Conservation (phyloP, 768 basidiomycete species). For the Xerocomus brunneocitrinus region DNA sequence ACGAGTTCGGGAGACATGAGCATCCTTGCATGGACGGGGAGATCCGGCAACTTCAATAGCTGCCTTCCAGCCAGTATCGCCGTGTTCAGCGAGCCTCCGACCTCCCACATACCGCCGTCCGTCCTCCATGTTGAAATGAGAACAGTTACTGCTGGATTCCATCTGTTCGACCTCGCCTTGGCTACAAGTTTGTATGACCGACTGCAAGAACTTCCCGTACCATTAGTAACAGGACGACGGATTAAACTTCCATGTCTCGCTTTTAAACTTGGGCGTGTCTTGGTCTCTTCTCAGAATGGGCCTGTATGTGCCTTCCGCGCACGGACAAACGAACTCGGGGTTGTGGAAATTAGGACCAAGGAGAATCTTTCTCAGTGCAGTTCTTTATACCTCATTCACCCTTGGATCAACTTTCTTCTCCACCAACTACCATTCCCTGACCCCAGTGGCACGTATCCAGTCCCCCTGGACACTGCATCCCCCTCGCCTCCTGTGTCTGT, state of each 20-base stretch:
- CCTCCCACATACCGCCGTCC: background rate
- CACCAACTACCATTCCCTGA: background rate
- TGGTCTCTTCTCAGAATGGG: background rate
- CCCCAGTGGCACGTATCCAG: background rate
- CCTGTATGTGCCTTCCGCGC: background rate
- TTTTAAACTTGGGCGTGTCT: slow-evolving; percentile 1
- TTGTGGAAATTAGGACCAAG: slow-evolving; percentile 7
- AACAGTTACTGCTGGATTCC: background rate
- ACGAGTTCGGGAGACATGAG: background rate
- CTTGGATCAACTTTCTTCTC: slow-evolving; percentile 12
- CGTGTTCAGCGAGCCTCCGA: background rate
- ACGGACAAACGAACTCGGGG: background rate
- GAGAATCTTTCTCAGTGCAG: slow-evolving; percentile 4
- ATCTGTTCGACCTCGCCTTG: too few relatives aligned
- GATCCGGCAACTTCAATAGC: background rate
- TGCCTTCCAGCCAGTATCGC: background rate
- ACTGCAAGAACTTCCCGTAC: background rate
- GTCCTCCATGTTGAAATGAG: background rate
- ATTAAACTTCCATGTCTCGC: slow-evolving; percentile 8
- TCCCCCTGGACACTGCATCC: background rate
- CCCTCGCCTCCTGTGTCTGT: background rate
- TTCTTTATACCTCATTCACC: slow-evolving; percentile 3
- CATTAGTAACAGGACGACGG: background rate
- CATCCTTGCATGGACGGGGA: background rate
- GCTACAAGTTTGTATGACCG: background rate